A percentile compares a stretch with the other conserved stretches of the same genome.
phyloP scores from a whole-genome alignment of 2,329 filamentous ascomycete species.

The Ophiostoma piceae region DNA sequence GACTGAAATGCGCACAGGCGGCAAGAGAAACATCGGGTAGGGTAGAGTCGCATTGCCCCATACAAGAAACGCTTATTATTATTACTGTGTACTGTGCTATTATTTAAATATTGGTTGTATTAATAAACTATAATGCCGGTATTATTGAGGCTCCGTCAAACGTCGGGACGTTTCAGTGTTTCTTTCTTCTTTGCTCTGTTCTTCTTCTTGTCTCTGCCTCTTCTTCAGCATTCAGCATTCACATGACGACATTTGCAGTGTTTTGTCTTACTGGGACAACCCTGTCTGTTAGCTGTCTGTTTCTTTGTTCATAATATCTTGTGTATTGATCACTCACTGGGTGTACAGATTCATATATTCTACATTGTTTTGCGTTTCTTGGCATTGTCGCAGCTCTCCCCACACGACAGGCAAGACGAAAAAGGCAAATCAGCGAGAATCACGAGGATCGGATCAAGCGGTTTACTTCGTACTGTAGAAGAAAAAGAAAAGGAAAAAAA shows the following conservation, averaged over 20 bases:
- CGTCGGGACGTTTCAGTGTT: conserved; percentile 24
- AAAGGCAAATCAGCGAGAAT: not conserved
- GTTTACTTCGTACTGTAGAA: not conserved
- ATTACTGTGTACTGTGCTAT: not conserved
- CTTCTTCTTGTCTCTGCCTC: not conserved
- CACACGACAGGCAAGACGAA: not conserved
- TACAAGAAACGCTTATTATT: conserved; percentile 6
- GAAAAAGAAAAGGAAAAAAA: not conserved
- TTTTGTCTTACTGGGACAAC: not conserved
- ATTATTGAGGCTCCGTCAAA: conserved; percentile 19
- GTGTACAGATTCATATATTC: not conserved
- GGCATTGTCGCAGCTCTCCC: conserved; percentile 13
- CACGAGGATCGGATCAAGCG: not conserved
- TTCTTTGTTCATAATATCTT: no score
- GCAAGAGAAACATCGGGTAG: conserved; percentile 22
- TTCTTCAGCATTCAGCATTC: no score
- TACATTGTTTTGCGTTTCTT: conserved; percentile 5
- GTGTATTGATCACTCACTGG: no score
- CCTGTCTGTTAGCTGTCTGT: no score
- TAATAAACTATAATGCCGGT: not conserved
- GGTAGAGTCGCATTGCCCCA: conserved; percentile 19
- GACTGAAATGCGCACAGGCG: conserved; percentile 13
- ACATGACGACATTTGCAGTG: not conserved
- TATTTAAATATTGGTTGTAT: not conserved
- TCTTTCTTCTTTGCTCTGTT: not conserved